These are phyloP conservation scores for Fusarium agapanthi DNA, from an alignment of 2,329 filamentous ascomycete genomes.

Conservation along the genomic window DNA sequence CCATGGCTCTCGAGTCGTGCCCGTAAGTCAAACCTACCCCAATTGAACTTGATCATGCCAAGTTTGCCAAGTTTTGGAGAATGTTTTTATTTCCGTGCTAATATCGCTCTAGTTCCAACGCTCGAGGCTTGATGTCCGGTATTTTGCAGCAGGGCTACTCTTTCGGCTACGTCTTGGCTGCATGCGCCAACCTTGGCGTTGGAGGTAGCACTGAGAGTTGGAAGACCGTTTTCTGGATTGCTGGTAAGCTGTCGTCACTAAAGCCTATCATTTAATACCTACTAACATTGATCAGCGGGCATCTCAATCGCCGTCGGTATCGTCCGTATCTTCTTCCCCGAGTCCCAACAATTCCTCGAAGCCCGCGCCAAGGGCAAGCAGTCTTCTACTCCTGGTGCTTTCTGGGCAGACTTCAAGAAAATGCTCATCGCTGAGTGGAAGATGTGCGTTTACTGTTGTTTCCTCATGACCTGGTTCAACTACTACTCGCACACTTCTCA, in stretches of 20 bases:
- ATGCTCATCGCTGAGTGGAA: slow-evolving; percentile 79
- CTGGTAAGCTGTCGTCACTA: slow-evolving; percentile 43
- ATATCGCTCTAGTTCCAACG: slow-evolving; percentile 57
- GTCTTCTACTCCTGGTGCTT: slow-evolving; percentile 56
- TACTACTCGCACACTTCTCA: slow-evolving; percentile 82
- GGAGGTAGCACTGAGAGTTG: slow-evolving; percentile 70
- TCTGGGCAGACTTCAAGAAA: slow-evolving; percentile 73
- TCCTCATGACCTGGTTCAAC: slow-evolving; percentile 82
- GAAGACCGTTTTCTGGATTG: slow-evolving; percentile 82
- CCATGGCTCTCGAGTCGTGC: slow-evolving; percentile 80
- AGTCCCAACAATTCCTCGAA: slow-evolving; percentile 78
- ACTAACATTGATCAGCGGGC: slow-evolving; percentile 55
- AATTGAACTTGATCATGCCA: background rate
- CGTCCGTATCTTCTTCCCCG: slow-evolving; percentile 73
- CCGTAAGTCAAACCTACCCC: slow-evolving; percentile 56
- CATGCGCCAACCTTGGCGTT: slow-evolving; percentile 77
- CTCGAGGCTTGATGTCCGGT: slow-evolving; percentile 82
- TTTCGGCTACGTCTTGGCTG: slow-evolving; percentile 81
- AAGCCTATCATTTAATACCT: background rate
- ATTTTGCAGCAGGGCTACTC: slow-evolving; percentile 86
- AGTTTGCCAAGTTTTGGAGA: slow-evolving; percentile 28
- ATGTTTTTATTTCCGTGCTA: slow-evolving; percentile 30
- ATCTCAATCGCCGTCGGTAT: slow-evolving; percentile 75
- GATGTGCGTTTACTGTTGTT: slow-evolving; percentile 78
- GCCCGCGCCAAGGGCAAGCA: slow-evolving; percentile 69